Evolutionary conservation across 768 basidiomycete genomes (phyloP), one percentile per base, ranked within the genome.

Genomic region (Tulasnella sp.): DNA sequence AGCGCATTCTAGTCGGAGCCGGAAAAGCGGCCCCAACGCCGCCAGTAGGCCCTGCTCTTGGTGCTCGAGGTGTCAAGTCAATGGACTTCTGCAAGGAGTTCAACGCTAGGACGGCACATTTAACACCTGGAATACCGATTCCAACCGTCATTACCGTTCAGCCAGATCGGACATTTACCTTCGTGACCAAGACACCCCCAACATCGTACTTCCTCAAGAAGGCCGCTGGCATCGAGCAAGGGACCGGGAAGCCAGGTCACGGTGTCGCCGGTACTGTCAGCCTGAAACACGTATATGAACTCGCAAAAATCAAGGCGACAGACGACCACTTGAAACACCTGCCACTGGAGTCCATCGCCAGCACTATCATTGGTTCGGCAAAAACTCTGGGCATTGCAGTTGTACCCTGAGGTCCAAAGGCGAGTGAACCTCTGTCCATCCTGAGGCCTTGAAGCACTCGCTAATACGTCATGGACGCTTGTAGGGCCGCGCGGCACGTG

Each of bases 81-180:
- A 99, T 99, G 94, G 98, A 99, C 87, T 99, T 99, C 84, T 98
- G 96, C 89, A 99, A 98, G 85, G 96, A 99, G 85, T 99, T 99
- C 88, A 99, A 99, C 84, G 97, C 97, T n/a, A 92, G 92, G 81
- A 98, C 97, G 27, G 92, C 94, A 42, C 92, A 95, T 84, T 89
- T 97, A 48, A 90, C 91, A 81, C 91, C 92, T 24, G 95, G 95
- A 46, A 90, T 93, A 14, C 97, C 98, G 9, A 90, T 91, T 52
- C 97, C 98, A 14, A 98, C 96, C n/a, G 86, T 93, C 81, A 97
- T 99, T 84, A 94, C 91, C 78, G 93, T 99, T 80, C 92, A 95
- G 83, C 94, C 97, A 77, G 98, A 99, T 88, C 93, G 96, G 81
- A 90, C 97, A 77, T 99, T 99, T 88, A 91, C 93, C 75, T 99